These are phyloP conservation scores for Paragyromitra xinjiangensis DNA, from an alignment of 495 filamentous ascomycete species.

Conservation along the genomic window DNA sequence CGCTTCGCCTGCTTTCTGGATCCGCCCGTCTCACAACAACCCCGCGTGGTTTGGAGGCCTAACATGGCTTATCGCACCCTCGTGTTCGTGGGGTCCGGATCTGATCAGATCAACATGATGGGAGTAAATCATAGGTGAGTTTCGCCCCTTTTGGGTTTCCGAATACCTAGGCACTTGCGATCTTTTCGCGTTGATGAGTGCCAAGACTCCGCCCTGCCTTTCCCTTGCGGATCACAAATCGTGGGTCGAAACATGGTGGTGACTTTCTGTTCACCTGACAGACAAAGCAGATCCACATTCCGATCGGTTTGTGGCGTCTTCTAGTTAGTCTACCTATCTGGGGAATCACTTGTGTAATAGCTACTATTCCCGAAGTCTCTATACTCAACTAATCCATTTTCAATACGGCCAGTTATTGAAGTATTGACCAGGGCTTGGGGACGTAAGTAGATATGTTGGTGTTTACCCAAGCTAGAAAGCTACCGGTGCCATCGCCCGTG, in stretches of 20 bases:
- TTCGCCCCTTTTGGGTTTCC: conserved; percentile 1
- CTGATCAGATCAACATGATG: conserved; percentile 4
- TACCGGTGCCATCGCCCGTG: neutral
- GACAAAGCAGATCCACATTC: conserved; percentile 3
- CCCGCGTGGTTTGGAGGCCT: conserved; percentile 16
- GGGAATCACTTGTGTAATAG: conserved; percentile 23
- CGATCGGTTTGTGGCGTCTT: conserved; percentile 9
- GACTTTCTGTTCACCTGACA: conserved; percentile 23
- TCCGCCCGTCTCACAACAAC: neutral
- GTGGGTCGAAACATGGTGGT: conserved; percentile 6
- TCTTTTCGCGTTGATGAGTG: conserved; percentile 39
- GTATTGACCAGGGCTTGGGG: no score
- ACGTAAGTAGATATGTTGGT: no score
- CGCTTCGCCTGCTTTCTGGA: conserved; percentile 23
- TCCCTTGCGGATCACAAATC: neutral
- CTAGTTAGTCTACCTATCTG: conserved; percentile 13
- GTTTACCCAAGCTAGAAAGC: no score
- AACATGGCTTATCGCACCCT: conserved; percentile 36
- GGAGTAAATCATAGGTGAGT: neutral
- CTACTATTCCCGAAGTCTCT: conserved; percentile 10
- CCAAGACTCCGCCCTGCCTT: conserved; percentile 26
- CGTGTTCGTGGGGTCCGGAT: conserved; percentile 3
- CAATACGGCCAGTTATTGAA: neutral
- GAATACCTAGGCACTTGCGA: conserved; percentile 27
- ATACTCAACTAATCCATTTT: neutral